Evolutionary conservation across 129 eudicot species (phyloP).

Genomic region (Ambrosia artemisiifolia): DNA sequence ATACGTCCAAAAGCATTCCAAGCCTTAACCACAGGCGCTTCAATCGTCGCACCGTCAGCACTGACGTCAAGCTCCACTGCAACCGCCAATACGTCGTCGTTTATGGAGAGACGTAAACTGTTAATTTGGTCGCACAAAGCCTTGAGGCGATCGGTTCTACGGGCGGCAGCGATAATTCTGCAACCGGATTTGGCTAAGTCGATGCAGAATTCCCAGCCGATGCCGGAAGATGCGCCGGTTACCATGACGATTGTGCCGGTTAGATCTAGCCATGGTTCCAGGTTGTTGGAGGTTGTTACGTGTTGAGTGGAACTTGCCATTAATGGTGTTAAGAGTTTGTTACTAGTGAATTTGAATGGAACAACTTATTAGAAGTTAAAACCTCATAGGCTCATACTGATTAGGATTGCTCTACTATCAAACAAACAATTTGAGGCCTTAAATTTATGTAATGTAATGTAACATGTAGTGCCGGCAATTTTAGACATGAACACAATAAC

Average conservation of each 20-base stretch:
- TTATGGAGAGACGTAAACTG: background rate
- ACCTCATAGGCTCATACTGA: too few relatives aligned
- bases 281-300: background rate
- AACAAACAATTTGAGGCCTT: too few relatives aligned
- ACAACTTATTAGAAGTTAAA: background rate
- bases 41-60: slow-evolving; percentile 32
- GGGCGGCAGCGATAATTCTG: slow-evolving; percentile 12
- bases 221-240: slow-evolving; percentile 24
- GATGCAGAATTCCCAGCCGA: slow-evolving; percentile 17
- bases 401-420: too few relatives aligned
- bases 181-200: slow-evolving; percentile 14
- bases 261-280: slow-evolving; percentile 12
- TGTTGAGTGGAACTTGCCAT: background rate
- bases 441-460: too few relatives aligned
- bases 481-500: too few relatives aligned
- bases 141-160: slow-evolving; percentile 14
- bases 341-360: background rate
- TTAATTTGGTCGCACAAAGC: slow-evolving; percentile 2
- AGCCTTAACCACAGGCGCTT: slow-evolving; percentile 34
- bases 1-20: slow-evolving; percentile 51
- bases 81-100: slow-evolving; percentile 24
- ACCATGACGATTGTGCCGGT: slow-evolving; percentile 5
- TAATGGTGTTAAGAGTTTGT: background rate
- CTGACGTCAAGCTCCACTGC: slow-evolving; percentile 52
- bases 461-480: too few relatives aligned